Evolutionary conservation across 768 basidiomycete genomes (phyloP), one percentile per base, ranked within the genome.

Genomic region (Auricularia auricula-judae): DNA sequence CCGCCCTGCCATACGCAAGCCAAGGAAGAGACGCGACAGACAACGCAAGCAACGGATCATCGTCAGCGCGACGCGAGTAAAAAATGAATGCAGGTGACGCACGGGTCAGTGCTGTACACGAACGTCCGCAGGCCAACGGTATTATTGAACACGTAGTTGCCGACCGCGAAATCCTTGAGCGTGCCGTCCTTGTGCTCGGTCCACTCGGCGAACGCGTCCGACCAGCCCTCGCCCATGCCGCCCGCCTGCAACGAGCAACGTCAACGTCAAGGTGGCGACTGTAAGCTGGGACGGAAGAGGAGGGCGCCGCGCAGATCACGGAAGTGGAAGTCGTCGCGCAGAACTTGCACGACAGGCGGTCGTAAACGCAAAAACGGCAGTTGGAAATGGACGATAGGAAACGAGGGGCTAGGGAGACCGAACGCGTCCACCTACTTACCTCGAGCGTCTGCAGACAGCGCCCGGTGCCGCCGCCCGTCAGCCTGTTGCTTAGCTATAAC

Each of bases 141-240:
- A 65, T 76, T 73, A 71, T 84, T 79, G 67, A 74, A 78, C 36
- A 86, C 84, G 72, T 83, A 86, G 60, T 76, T 75, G 14, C 83
- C 86, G 70, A 80, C 71, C 54, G 74, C 69, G 65, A 68, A 76
- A 69, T 76, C 72, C 7, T 62, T 51, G 2, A 80, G 72, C 0
- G 74, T 70, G n/a, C 72, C 70, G 34, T 77, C 76, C 18, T 75
- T 80, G 67, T 82, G 69, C 64, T 80, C 75, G 8, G 72, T 74
- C 73, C 74, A 67, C 47, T 67, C 67, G 23, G 56, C 56, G 29
- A 59, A 33, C 23, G 56, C 56, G 34, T 59, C 56, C 23, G 56
- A 59, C 85, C 85, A 87, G 16, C 84, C 86, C 72, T 89, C 87
- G 51, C 86, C 86, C 80, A 88, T 80, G 12, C 86, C 86, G 29